These are phyloP conservation scores for Paratrypanosoma confusum DNA, from an alignment of 208 protist species.

Conservation along the genomic window DNA sequence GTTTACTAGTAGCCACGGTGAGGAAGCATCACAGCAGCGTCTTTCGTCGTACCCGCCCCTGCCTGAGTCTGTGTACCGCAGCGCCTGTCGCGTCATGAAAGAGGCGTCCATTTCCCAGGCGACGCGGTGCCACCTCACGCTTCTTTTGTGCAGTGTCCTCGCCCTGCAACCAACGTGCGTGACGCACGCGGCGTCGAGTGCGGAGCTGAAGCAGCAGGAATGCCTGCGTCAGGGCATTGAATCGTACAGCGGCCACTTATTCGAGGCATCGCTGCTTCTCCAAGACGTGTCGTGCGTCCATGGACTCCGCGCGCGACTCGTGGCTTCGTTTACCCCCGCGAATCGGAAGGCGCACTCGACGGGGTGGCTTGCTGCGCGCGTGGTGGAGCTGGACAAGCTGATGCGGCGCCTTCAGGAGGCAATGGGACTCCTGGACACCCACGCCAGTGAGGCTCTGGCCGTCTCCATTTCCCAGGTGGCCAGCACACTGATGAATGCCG, in stretches of 20 bases:
- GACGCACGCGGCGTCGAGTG: background rate
- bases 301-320: constrained; percentile 53
- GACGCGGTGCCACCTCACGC: constrained; percentile 22
- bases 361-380: constrained; percentile 12
- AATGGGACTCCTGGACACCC: constrained; percentile 1
- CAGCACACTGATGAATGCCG: constrained; percentile 20
- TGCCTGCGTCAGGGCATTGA: constrained; percentile 3
- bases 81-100: constrained; percentile 15
- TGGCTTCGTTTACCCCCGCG: constrained; percentile 17
- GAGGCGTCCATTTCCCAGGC: constrained; percentile 26
- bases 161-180: background rate
- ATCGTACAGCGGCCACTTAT: constrained; percentile 18
- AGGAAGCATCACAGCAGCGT: background rate
- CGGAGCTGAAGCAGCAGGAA: background rate
- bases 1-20: constrained; percentile 7
- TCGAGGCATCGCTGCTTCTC: constrained; percentile 24
- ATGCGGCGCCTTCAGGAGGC: constrained; percentile 6
- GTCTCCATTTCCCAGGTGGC: constrained; percentile 30
- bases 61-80: constrained; percentile 12
- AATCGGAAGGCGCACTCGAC: constrained; percentile 2
- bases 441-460: constrained; percentile 21
- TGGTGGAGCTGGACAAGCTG: constrained; percentile 8
- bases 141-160: constrained; percentile 18
- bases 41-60: constrained; percentile 1
- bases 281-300: constrained; percentile 23